Percentiles rank a stretch among this genome's conserved stretches.
Conservation (phyloP, 805 yeast species). For the Yarrowia keelungensis region DNA sequence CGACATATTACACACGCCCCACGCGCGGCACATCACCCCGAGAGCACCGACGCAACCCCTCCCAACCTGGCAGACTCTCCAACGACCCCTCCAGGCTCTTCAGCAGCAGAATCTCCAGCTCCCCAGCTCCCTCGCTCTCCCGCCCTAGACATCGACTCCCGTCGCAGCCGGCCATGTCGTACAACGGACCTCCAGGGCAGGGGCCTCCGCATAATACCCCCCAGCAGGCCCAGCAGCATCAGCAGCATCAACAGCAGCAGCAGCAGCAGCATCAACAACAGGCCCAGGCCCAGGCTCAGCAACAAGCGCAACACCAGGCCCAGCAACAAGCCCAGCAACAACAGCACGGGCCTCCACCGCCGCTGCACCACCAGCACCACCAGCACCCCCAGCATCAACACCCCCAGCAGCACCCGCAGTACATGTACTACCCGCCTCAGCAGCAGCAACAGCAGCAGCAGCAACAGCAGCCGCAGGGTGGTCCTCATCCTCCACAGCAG, state of each 20-base stretch:
- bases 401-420: slow-evolving; percentile 31
- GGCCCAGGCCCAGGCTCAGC: not conserved
- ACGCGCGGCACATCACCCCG: not conserved
- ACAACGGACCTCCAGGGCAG: slow-evolving; percentile 35
- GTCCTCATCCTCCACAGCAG: slow-evolving; percentile 2
- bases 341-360: not conserved
- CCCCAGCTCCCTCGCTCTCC: no score
- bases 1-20: no score
- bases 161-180: slow-evolving; percentile 9
- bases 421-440: slow-evolving; percentile 14
- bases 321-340: not conserved
- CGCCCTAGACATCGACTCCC: no score
- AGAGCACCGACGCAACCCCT: no score
- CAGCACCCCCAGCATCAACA: slow-evolving; percentile 25
- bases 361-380: not conserved
- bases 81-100: not conserved
- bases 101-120: slow-evolving; percentile 4
- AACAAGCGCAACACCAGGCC: not conserved
- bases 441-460: slow-evolving; percentile 2
- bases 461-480: not conserved
- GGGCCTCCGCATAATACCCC: slow-evolving; percentile 17
- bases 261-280: not conserved
- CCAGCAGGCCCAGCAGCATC: slow-evolving; percentile 7
- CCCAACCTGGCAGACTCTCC: no score
- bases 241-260: not conserved